Evolutionary conservation across 306 rosid genomes (phyloP), one percentile per base, ranked within the genome.

Genomic region (Styphnolobium japonicum): DNA sequence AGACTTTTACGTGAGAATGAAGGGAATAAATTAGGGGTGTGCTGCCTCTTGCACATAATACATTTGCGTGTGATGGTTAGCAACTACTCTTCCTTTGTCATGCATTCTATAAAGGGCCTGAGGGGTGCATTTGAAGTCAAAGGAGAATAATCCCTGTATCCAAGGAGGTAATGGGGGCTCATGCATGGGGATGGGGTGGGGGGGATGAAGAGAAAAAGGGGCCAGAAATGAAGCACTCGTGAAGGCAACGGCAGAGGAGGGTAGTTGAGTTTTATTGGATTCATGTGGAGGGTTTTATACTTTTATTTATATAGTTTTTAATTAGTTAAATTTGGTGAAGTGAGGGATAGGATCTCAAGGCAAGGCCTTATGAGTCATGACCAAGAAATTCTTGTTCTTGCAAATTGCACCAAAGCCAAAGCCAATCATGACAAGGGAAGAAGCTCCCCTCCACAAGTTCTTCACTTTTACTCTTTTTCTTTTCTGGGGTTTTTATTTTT

Each of bases 241-340:
- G 97, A 93, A 91, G 94, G 94, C 90, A 88, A 96, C 90, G 96
- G 94, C 91, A 88, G 77, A 70, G 21, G 76, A 64, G 48, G 75
- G 80, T 36, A 25, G 86, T 83, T 80, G 83, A 57, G 82, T 19
- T 79, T 86, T 75, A 87, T 88, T 88, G 80, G 77, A 74, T 80
- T 89, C 92, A 86, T 91, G 91, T 80, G 88, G 52, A 51, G 25
- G 71, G 76, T 18, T 4, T 8, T 6, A 6, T 36, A n/a, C n/a
- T 65, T 68, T 40, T 53, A 27, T 66, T 53, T 75, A 46, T 25
- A 7, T 67, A 34, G 46, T 57, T 75, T 56, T 81, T 46, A 36
- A 22, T 67, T 75, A 42, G 39, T 75, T 68, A 25, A 27, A 23
- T 39, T 55, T 39, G 16, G 53, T 43, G 55, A 52, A 6, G 37